Evolutionary conservation across 352 stramenopile genomes (phyloP).

Genomic region (Achlya hypogyna): DNA sequence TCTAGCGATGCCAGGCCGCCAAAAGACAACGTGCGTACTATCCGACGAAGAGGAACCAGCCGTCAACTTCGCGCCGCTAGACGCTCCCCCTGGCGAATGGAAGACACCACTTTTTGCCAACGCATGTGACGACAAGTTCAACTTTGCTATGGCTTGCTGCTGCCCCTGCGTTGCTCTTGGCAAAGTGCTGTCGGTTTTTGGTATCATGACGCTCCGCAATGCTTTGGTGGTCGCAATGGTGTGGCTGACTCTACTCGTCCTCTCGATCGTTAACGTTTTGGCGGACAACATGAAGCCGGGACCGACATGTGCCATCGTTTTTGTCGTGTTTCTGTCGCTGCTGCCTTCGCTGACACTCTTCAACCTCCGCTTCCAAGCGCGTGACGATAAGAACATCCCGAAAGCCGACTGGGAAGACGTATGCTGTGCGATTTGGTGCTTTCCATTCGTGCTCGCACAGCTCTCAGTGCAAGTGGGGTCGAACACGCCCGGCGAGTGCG

Average conservation of each 20-base stretch:
- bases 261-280: background rate
- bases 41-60: background rate
- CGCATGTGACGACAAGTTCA: background rate
- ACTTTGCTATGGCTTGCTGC: background rate
- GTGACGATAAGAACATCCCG: background rate
- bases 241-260: background rate
- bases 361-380: background rate
- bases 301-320: background rate
- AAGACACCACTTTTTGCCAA: background rate
- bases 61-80: background rate
- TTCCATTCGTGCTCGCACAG: background rate
- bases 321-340: background rate
- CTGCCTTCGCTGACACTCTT: background rate
- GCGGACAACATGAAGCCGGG: background rate
- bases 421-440: background rate
- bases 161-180: background rate
- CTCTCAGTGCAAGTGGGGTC: background rate
- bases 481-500: background rate
- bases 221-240: background rate
- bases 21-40: background rate
- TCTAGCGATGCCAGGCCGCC: background rate
- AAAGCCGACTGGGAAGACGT: conserved; percentile 1
- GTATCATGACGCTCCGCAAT: background rate
- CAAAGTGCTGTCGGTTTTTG: background rate
- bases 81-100: background rate